phyloP scores from a whole-genome alignment of 2,329 filamentous ascomycete genomes.

The Phialophora verrucosa region DNA sequence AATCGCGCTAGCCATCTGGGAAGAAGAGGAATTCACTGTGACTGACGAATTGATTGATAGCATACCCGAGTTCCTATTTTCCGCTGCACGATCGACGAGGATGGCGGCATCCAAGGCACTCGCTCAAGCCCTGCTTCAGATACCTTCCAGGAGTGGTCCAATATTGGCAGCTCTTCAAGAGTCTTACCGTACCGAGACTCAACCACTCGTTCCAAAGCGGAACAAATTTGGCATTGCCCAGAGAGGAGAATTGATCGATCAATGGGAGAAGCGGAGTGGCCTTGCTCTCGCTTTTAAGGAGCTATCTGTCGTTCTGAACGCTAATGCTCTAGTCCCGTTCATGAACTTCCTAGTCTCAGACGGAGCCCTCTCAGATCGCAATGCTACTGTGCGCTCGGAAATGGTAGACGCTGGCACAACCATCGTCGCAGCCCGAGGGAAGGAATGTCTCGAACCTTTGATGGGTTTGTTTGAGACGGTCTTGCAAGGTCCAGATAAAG shows the following conservation, averaged over 20 bases:
- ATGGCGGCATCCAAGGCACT: constrained; percentile 82
- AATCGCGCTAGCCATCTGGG: constrained; percentile 87
- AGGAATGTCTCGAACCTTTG: constrained; percentile 79
- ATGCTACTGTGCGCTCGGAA: constrained; percentile 75
- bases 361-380: constrained; percentile 85
- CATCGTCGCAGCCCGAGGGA: constrained; percentile 80
- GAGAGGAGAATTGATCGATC: constrained; percentile 84
- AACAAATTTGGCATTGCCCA: constrained; percentile 95
- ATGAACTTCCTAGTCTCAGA: constrained; percentile 83
- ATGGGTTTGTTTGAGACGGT: constrained; percentile 92
- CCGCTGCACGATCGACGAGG: constrained; percentile 78
- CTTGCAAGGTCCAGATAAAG: constrained; percentile 82
- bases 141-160: constrained; percentile 64
- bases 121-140: constrained; percentile 71
- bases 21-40: constrained; percentile 82
- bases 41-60: constrained; percentile 67
- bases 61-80: constrained; percentile 79
- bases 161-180: constrained; percentile 70
- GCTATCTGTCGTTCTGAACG: constrained; percentile 72
- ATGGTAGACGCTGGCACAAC: constrained; percentile 90
- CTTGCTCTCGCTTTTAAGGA: constrained; percentile 87
- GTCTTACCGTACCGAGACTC: constrained; percentile 78
- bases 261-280: constrained; percentile 89
- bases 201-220: constrained; percentile 79
- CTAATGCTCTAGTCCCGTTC: constrained; percentile 73